Evolutionary conservation across 306 rosid genomes (phyloP).

Genomic region (Pueraria montana): DNA sequence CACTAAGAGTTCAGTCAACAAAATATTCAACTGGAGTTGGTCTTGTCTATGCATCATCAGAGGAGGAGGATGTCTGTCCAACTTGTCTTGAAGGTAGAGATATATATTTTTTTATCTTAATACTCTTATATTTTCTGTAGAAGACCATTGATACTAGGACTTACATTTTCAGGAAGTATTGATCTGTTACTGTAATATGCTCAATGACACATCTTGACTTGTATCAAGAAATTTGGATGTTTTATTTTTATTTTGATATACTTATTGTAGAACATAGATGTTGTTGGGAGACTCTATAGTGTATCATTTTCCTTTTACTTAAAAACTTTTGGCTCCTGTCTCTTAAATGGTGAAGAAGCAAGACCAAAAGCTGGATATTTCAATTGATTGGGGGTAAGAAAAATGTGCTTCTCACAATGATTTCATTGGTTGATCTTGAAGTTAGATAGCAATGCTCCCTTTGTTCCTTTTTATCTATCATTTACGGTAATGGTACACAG

Average conservation of each 20-base stretch:
- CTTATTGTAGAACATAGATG: constrained; percentile 6
- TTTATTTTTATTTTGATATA: constrained; percentile 12
- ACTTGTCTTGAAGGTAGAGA: constrained; percentile 95
- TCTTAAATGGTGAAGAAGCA: not conserved
- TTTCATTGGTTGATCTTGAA: constrained; percentile 16
- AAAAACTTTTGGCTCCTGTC: not conserved
- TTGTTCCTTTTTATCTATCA: not conserved
- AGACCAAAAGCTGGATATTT: not conserved
- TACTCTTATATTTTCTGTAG: constrained; percentile 29
- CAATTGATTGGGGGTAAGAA: constrained; percentile 2
- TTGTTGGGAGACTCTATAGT: constrained; percentile 1
- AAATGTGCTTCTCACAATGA: not conserved
- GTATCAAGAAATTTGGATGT: constrained; percentile 21
- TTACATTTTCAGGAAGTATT: not conserved
- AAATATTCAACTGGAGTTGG: constrained; percentile 67
- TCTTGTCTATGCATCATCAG: constrained; percentile 66
- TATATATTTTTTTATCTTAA: constrained; percentile 6
- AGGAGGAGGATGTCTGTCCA: constrained; percentile 96
- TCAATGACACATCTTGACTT: constrained; percentile 14
- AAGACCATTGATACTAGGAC: not conserved
- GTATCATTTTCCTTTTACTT: not conserved
- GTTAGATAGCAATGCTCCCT: not conserved
- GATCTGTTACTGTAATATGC: not conserved
- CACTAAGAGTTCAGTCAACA: constrained; percentile 67
- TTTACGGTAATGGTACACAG: not conserved